Conservation (phyloP, 352 stramenopile species). For the Phytopythium kandeliae region DNA sequence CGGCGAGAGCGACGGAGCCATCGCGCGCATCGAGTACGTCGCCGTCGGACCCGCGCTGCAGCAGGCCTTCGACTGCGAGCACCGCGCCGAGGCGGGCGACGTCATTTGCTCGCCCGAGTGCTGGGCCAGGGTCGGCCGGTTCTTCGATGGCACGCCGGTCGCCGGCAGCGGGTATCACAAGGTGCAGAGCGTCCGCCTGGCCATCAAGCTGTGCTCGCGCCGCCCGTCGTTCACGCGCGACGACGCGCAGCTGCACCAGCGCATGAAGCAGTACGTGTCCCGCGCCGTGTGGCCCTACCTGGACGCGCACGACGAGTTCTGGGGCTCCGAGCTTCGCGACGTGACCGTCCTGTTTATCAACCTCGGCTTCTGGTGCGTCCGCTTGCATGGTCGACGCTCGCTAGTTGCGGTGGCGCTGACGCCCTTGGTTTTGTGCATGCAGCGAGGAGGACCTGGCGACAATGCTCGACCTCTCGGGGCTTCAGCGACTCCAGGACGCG, state of each 20-base stretch:
- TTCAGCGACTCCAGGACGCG: conserved; percentile 72
- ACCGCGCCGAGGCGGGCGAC: conserved; percentile 82
- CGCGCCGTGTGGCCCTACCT: conserved; percentile 90
- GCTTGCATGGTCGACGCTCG: background rate
- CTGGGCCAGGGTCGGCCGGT: conserved; percentile 64
- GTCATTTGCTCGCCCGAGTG: conserved; percentile 86
- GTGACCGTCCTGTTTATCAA: conserved; percentile 94
- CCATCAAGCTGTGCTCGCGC: conserved; percentile 62
- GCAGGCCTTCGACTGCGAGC: conserved; percentile 88
- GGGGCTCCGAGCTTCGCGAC: conserved; percentile 88
- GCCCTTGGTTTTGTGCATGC: background rate
- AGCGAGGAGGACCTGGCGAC: conserved; percentile 72
- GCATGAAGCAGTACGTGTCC: conserved; percentile 91
- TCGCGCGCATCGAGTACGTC: conserved; percentile 88
- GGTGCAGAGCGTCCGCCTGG: conserved; percentile 43
- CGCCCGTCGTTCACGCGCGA: conserved; percentile 71
- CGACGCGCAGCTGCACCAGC: conserved; percentile 71
- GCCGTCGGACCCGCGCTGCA: conserved; percentile 87
- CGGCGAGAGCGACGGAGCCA: conserved; percentile 79
- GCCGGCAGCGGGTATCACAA: conserved; percentile 41
- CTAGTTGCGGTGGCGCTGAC: background rate
- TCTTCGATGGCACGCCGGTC: conserved; percentile 54
- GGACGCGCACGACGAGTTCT: conserved; percentile 90
- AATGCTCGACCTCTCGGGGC: conserved; percentile 63
- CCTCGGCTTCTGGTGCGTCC: conserved; percentile 79